These are phyloP conservation scores for Eucalyptus melliodora DNA, from an alignment of 345 rosid genomes.

Conservation along the genomic window DNA sequence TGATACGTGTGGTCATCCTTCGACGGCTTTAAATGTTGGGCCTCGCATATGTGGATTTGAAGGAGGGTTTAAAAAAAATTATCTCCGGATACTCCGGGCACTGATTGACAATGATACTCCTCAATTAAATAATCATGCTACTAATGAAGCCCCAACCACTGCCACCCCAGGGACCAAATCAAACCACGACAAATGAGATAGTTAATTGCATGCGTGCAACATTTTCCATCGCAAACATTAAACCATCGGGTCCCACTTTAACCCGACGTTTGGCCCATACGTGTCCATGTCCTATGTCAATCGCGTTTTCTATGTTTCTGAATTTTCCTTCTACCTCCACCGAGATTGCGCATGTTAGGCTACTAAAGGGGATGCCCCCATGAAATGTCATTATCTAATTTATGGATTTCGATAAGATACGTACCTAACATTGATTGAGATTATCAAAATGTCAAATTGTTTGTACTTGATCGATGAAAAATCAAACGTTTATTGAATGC, in stretches of 20 bases:
- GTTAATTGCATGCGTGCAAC: no score
- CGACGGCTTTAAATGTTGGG: no score
- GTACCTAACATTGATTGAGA: background rate
- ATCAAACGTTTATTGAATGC: background rate
- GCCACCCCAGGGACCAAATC: no score
- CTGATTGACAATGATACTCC: no score
- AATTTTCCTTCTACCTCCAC: constrained; percentile 70
- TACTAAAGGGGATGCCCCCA: background rate
- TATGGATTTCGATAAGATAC: background rate
- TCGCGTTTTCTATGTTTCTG: background rate
- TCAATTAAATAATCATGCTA: no score
- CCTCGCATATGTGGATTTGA: no score
- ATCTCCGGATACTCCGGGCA: no score
- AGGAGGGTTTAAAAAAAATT: no score
- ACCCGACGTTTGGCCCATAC: background rate
- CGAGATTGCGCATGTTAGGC: constrained; percentile 21
- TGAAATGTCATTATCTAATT: background rate
- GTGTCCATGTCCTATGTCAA: background rate
- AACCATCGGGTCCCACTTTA: background rate
- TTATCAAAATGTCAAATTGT: background rate
- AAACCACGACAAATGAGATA: no score
- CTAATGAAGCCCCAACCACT: no score
- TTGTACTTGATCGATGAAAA: background rate
- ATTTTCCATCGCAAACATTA: background rate
- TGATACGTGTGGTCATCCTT: no score